Evolutionary conservation across 495 filamentous ascomycete genomes (phyloP), one percentile per base, ranked within the genome.

Genomic region (Bryoglossum gracile): DNA sequence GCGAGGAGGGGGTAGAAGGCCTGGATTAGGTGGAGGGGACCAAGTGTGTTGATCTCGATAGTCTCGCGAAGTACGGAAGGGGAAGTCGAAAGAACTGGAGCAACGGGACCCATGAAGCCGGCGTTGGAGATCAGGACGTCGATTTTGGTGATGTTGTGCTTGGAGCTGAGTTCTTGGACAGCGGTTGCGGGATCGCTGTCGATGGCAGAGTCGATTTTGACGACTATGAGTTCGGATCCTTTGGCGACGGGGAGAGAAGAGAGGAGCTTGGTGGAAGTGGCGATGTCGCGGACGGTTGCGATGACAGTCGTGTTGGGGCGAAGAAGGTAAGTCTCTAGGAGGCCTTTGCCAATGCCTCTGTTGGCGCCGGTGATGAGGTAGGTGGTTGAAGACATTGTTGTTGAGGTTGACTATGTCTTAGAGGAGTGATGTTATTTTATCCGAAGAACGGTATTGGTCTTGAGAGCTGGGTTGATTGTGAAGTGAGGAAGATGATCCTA

Each of bases 71-170:
- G 40, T 10, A 59, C 53, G 3, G 54, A 54, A 10, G 64, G 48
- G 10, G 47, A 58, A 3, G 60, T 60, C 8, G 64, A 47, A 8
- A 52, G 41, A n/a, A 62, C 49, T 19, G 58, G 50, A 23, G 26
- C 48, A 2, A 50, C 24, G 19, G 43, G 18, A 5, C 54, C 16
- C 38, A 55, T 51, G n/a, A 68, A 55, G 3, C 68, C 73, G 1
- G 74, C 71, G 49, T 78, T 77, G 39, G 74, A 71, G 25, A 80
- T 64, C 4, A 77, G 61, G 14, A 73, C 62, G 54, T 78, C 71
- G 24, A 80, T 47, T 18, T 58, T 44, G 11, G 46, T 46, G 52
- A 77, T 62, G 8, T 54, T 60, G 30, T 55, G 26, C 26, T 50
- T 43, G 36, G 67, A 53, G 0, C 41, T 32, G n/a, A 48, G 33